phyloP scores from a whole-genome alignment of 495 filamentous ascomycete species.

The Hyphodiscus hymeniophilus region DNA sequence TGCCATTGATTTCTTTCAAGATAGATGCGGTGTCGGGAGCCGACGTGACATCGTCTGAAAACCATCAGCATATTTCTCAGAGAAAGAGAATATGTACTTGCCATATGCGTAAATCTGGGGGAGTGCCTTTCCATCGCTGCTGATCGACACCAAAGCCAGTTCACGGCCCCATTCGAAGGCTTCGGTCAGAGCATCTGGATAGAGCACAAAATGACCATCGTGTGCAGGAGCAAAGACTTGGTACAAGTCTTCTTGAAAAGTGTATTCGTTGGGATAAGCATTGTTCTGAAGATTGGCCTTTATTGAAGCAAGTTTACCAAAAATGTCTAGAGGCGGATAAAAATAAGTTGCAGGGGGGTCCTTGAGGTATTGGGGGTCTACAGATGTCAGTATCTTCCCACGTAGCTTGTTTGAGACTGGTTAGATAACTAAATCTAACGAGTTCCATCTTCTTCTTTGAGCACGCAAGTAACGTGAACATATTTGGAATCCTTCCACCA shows the following conservation, averaged over 20 bases:
- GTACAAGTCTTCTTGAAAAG: conserved; percentile 31
- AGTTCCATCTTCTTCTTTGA: no score
- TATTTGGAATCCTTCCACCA: no score
- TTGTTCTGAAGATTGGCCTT: conserved; percentile 27
- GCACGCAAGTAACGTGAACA: no score
- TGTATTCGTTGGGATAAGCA: conserved; percentile 35
- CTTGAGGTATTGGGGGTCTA: conserved; percentile 27
- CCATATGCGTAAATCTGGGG: conserved; percentile 32
- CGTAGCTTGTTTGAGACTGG: no score
- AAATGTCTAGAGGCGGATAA: conserved; percentile 37
- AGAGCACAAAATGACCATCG: conserved; percentile 36
- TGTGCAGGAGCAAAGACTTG: conserved; percentile 32
- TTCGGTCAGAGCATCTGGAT: conserved; percentile 32
- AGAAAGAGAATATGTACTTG: neutral
- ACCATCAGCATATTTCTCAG: neutral
- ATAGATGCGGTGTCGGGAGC: conserved; percentile 16
- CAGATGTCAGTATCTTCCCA: neutral
- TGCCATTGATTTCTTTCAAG: conserved; percentile 20
- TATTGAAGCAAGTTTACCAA: conserved; percentile 30
- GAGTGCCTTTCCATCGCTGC: conserved; percentile 27
- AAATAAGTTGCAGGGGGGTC: conserved; percentile 35
- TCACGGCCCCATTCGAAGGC: conserved; percentile 29
- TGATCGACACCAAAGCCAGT: conserved; percentile 30
- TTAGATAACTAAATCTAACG: no score
- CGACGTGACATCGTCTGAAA: conserved; percentile 16